Percentiles rank a stretch among this genome's conserved stretches.
Evolutionary conservation across 805 yeast genomes (phyloP).

Genomic region (Candida wancherniae): DNA sequence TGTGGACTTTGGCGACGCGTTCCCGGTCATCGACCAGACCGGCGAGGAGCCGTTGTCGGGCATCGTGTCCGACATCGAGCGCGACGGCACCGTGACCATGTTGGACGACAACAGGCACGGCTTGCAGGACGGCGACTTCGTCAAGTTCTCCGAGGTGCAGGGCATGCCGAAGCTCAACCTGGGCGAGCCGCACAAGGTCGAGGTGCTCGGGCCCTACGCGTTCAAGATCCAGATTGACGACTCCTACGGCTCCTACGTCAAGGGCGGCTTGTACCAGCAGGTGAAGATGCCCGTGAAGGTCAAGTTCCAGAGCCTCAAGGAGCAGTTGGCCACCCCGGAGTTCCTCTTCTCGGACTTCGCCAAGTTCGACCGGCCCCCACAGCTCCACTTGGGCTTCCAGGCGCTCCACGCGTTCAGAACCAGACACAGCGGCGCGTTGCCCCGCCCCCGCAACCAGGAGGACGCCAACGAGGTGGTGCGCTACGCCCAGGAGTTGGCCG

Average conservation of each 20-base stretch:
- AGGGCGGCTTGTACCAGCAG: conserved; percentile 89
- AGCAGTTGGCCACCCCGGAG: conserved; percentile 75
- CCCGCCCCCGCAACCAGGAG: conserved; percentile 68
- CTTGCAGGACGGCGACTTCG: conserved; percentile 85
- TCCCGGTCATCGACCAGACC: conserved; percentile 74
- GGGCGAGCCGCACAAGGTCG: conserved; percentile 68
- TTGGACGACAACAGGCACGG: conserved; percentile 92
- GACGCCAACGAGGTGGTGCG: conserved; percentile 68
- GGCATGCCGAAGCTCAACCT: conserved; percentile 74
- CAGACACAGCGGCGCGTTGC: conserved; percentile 59
- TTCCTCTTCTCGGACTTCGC: conserved; percentile 82
- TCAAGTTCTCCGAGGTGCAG: conserved; percentile 78
- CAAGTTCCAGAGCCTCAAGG: conserved; percentile 56
- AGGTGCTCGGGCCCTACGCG: conserved; percentile 92
- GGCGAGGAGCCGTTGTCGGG: conserved; percentile 93
- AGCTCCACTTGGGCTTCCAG: conserved; percentile 86
- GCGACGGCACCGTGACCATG: conserved; percentile 87
- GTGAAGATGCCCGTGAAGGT: conserved; percentile 75
- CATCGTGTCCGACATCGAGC: conserved; percentile 82
- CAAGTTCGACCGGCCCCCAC: conserved; percentile 87
- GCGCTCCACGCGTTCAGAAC: conserved; percentile 74
- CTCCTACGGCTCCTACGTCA: conserved; percentile 56
- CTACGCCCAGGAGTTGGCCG: conserved; percentile 54
- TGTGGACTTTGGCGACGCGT: conserved; percentile 83
- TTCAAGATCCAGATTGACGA: conserved; percentile 63